These are phyloP conservation scores for Panus rudis DNA, from an alignment of 768 basidiomycete genomes.

Conservation along the genomic window DNA sequence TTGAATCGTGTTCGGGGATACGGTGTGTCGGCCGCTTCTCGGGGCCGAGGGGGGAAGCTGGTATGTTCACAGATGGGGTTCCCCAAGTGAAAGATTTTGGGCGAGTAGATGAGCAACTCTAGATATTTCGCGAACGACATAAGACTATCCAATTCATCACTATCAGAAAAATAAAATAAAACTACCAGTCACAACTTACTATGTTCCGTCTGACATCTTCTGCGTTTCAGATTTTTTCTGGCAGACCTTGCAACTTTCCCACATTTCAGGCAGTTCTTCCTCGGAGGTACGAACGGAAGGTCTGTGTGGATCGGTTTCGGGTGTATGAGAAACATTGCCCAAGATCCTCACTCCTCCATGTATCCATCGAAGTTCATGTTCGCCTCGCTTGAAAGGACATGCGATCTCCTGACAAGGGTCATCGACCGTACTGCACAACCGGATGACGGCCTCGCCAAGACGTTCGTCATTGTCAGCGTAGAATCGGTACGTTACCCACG, in stretches of 20 bases:
- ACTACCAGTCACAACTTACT: constrained; percentile 12
- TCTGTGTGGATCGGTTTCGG: neutral
- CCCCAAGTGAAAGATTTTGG: constrained; percentile 9
- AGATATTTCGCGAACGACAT: constrained; percentile 24
- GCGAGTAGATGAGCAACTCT: constrained; percentile 22
- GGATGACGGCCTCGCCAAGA: constrained; percentile 38
- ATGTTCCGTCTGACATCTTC: constrained; percentile 24
- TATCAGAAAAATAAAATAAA: neutral
- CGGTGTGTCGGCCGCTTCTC: constrained; percentile 16
- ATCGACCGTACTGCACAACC: constrained; percentile 25
- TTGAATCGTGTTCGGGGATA: constrained; percentile 28
- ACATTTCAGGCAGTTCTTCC: constrained; percentile 18
- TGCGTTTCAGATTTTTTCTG: constrained; percentile 15
- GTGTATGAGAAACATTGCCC: constrained; percentile 12
- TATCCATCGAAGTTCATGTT: constrained; percentile 41
- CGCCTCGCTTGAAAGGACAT: constrained; percentile 27
- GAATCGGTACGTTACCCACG: constrained; percentile 41
- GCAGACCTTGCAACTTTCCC: constrained; percentile 24
- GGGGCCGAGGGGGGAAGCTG: constrained; percentile 9
- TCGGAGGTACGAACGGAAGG: constrained; percentile 5
- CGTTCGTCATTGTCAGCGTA: constrained; percentile 24
- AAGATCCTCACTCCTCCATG: constrained; percentile 27
- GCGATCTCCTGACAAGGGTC: constrained; percentile 33
- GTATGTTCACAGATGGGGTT: constrained; percentile 22
- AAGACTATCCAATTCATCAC: constrained; percentile 3